Evolutionary conservation across 2,329 filamentous ascomycete genomes (phyloP), one percentile per base, ranked within the genome.

Genomic region (Pseudogymnoascus sp.): DNA sequence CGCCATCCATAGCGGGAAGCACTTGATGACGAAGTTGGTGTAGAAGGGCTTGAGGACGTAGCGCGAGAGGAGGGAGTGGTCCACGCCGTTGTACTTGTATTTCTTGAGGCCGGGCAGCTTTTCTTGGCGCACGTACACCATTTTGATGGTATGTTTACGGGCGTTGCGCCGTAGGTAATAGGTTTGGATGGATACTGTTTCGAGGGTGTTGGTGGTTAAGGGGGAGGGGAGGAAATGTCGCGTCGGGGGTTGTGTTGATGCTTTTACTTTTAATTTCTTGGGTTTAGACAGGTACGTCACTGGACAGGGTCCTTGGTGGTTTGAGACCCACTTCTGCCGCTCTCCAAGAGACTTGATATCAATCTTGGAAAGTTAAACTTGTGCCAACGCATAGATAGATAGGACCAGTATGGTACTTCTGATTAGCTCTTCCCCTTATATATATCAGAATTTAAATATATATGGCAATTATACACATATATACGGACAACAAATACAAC

Each of bases 1-100:
- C 73, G 94, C 94, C 92, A 99, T 97, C 73, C 81, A 89, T 85
- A 96, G 89, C 47, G 94, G 94, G 73, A 99, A 97, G 76, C 87
- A 88, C 65, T 93, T 86, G 78, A 99, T 96, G 70, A 96, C 93
- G 67, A 94, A 81, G 76, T 96, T 87, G 71, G 86, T 95, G 80
- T 97, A 99, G 77, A 97, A 99, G 6, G 94, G 94, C 81, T 99
- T 97, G 70, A 99, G 79, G 66, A 99, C 84, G 78, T 97, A 97
- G 74, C 88, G 90, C 66, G 92, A 97, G 39, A 91, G 81, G 64
- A 97, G 79, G 63, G 91, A 96, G 74, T 89, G 89, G 76, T 99
- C 94, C 70, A 97, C 89, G 62, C 85, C 84, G 39, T 89, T 90
- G 81, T 99, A 99, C 77, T 96, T 94, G 85, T 99, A 99, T 76